Conservation (phyloP, 495 filamentous ascomycete genomes). For the Aspergillus campestris region DNA sequence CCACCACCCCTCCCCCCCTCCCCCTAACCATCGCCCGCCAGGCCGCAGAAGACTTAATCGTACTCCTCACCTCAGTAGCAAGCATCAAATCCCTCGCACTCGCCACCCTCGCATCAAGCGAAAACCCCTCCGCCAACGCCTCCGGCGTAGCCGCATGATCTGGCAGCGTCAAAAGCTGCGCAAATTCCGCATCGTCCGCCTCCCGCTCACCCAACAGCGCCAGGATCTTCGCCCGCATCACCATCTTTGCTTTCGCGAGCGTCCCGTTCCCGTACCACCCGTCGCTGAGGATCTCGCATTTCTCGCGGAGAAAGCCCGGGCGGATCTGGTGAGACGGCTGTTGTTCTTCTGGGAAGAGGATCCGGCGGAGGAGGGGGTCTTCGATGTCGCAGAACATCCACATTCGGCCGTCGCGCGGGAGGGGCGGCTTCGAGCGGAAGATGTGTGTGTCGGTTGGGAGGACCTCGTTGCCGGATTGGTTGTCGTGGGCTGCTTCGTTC, state of each 20-base stretch:
- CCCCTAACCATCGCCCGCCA: conserved; percentile 27
- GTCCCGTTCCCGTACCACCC: conserved; percentile 80
- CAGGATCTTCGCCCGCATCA: conserved; percentile 76
- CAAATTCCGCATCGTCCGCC: conserved; percentile 44
- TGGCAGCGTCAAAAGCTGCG: conserved; percentile 32
- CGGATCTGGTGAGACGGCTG: not conserved
- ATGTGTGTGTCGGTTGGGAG: conserved; percentile 43
- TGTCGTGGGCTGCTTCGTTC: conserved; percentile 11
- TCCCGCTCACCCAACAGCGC: conserved; percentile 32
- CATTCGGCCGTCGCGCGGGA: conserved; percentile 67
- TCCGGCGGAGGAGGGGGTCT: conserved; percentile 55
- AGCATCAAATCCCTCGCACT: conserved; percentile 21
- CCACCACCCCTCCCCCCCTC: conserved; percentile 14
- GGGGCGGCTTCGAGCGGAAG: conserved; percentile 62
- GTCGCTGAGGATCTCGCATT: conserved; percentile 51
- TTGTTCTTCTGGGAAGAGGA: conserved; percentile 16
- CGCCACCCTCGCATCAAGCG: conserved; percentile 20
- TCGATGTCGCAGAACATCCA: conserved; percentile 93
- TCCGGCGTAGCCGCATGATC: conserved; percentile 27
- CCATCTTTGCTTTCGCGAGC: conserved; percentile 67
- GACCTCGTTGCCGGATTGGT: conserved; percentile 7
- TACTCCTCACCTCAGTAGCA: conserved; percentile 32
- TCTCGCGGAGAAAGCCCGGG: conserved; percentile 26
- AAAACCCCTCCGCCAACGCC: conserved; percentile 19
- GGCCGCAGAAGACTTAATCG: conserved; percentile 29